Evolutionary conservation across 192 early-diverging fungal genomes (phyloP), one percentile per base, ranked within the genome.

Genomic region (Coemansia sp.): DNA sequence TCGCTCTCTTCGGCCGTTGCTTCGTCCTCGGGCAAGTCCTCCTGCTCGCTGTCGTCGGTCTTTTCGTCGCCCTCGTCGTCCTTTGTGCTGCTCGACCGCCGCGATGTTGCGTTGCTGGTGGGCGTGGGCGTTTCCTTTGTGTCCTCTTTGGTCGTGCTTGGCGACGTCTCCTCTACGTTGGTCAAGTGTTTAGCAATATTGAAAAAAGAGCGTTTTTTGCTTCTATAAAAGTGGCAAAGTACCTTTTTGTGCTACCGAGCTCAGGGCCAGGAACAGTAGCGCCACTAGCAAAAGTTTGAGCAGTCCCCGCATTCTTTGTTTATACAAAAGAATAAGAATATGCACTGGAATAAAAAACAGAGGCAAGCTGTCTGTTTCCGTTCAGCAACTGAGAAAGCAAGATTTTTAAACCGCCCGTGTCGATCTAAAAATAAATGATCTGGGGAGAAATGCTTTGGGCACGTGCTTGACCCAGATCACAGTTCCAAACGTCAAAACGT

Each of bases 301-400:
- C 64, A 77, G 67, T 43, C 61, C 69, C 62, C 74, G 57, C 74
- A 77, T 77, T 68, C 25, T 48, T 11, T 29, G 27, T 27, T 21
- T 19, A 59, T 19, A 59, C 12, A 43, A 45, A 38, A 41, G 16
- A 10, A 51, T 31, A 62, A 29, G 10, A 26, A 19, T 55, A 31
- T 56, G 52, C 37, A 49, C 62, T 23, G 17, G 45, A 29, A 35
- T 14, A 45, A 31, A 57, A 56, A 59, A 41, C 9, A 59, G 57
- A 65, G 29, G n/a, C 38, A 8, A 54, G 14, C 62, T 35, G 31
- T 35, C 31, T 35, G 31, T 35, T 35, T 35, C 31, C 31, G 31
- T 35, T 35, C 31, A 35, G 8, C 31, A 29, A 57, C 12, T 47
- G 1, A 47, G 41, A 47, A 47, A 49, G 7, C 17, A 8, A 49